Evolutionary conservation across 306 rosid genomes (phyloP), one percentile per base, ranked within the genome.

Genomic region (Ammopiptanthus mongolicus): DNA sequence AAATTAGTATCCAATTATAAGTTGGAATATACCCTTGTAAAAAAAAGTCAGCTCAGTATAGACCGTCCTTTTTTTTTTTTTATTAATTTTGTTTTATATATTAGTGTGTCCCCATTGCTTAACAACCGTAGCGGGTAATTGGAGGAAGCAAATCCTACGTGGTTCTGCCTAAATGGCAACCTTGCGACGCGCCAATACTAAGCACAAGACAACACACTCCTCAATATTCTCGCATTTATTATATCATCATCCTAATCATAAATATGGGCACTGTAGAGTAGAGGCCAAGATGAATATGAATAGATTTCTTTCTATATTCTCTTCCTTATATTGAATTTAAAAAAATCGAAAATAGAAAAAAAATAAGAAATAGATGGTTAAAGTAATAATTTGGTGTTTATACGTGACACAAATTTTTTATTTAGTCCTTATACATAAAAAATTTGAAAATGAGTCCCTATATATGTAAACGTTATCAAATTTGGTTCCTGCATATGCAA

Each of bases 191-290:
- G 15, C 19, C 57, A 41, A 28, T 4, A 11, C 63, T 6, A 48
- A 17, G 5, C 17, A 48, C 10, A 29, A 19, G 22, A 59, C 19
- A 25, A 59, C 68, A 17, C 78, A 55, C 39, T 41, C 55, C 55
- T 55, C 53, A 71, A 71, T 56, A 70, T 53, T 70, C 75, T 41
- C 25, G 65, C 37, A 37, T 22, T 71, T 56, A 71, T 71, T 71
- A 52, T 18, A 52, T 0, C 31, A 8, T 0, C 4, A n/a, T n/a
- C n/a, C n/a, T n/a, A 25, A 25, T 23, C 25, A 23, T 25, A 25
- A 25, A 25, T 25, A 25, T 25, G 3, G 0, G 28, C 28, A 47
- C 47, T 51, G 34, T 33, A 29, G 33, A 19, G 33, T 13, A 69
- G 21, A 69, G 11, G 62, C 62, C 28, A 25, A 25, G 3, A 1